Evolutionary conservation across 129 eudicot species (phyloP).

Genomic region (Ambrosia artemisiifolia): DNA sequence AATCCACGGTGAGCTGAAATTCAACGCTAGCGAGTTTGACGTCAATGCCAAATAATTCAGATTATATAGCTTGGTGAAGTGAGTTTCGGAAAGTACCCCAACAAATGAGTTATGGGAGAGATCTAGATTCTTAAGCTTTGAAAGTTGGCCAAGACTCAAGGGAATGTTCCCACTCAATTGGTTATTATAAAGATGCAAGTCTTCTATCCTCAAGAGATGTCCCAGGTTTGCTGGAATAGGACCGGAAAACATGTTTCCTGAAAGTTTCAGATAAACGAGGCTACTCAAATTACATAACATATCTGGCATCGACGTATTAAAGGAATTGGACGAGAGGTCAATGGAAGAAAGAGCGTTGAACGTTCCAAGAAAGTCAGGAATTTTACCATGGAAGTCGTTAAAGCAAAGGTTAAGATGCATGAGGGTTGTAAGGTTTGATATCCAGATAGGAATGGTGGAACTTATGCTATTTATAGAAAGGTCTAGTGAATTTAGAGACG

Average conservation of each 20-base stretch:
- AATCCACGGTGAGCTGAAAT: constrained; percentile 8
- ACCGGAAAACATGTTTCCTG: too few species aligned
- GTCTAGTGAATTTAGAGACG: background rate
- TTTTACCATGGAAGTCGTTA: background rate
- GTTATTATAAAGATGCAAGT: too few species aligned
- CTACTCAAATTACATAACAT: too few species aligned
- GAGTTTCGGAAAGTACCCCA: background rate
- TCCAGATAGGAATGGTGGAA: constrained; percentile 1
- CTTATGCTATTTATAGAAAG: background rate
- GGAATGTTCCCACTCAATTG: too few species aligned
- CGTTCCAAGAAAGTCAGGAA: background rate
- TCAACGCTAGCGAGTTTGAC: background rate
- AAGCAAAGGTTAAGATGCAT: background rate
- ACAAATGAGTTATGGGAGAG: background rate
- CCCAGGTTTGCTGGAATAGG: too few species aligned
- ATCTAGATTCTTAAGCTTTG: background rate
- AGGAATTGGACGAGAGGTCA: too few species aligned
- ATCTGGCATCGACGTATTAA: too few species aligned
- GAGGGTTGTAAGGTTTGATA: constrained; percentile 6
- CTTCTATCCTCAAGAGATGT: too few species aligned
- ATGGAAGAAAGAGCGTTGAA: background rate
- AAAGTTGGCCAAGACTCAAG: too few species aligned
- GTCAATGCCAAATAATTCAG: background rate
- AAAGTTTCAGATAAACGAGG: too few species aligned
- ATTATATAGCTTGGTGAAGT: background rate